phyloP scores from a whole-genome alignment of 2,329 filamentous ascomycete species.

The Aspergillus costaricaensis region DNA sequence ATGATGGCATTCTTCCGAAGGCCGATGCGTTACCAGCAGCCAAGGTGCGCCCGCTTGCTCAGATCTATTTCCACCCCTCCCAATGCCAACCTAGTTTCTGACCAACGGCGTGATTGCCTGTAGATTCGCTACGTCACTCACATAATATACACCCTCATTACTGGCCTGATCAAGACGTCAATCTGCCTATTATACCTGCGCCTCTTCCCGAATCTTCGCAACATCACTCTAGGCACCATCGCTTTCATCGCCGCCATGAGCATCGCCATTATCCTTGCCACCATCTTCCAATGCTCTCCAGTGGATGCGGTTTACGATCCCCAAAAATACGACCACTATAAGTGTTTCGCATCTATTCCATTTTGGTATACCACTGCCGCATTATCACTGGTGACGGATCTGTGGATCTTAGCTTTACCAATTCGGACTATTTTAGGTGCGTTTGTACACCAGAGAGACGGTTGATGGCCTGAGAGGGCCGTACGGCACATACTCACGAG shows the following conservation, averaged over 20 bases:
- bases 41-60: not conserved
- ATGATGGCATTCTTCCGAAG: not conserved
- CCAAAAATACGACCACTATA: not conserved
- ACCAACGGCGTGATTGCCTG: not conserved
- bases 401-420: slow-evolving; percentile 17
- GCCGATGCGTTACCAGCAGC: not conserved
- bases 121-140: slow-evolving; percentile 8
- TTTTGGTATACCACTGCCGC: slow-evolving; percentile 14
- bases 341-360: slow-evolving; percentile 7
- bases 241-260: slow-evolving; percentile 14
- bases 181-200: slow-evolving; percentile 10
- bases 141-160: slow-evolving; percentile 5
- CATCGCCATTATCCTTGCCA: slow-evolving; percentile 13
- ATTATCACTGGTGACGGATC: slow-evolving; percentile 11
- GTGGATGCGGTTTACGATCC: not conserved
- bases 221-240: slow-evolving; percentile 9
- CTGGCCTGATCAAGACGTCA: slow-evolving; percentile 12
- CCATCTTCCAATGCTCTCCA: slow-evolving; percentile 15
- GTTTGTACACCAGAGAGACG: not conserved
- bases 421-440: slow-evolving; percentile 3
- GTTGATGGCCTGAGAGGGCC: not conserved
- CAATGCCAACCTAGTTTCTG: too few relatives aligned
- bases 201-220: slow-evolving; percentile 10
- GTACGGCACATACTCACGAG: not conserved
- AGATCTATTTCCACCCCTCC: too few relatives aligned